Conservation (phyloP, 2,329 filamentous ascomycete species). For the Colletotrichum shisoi region DNA sequence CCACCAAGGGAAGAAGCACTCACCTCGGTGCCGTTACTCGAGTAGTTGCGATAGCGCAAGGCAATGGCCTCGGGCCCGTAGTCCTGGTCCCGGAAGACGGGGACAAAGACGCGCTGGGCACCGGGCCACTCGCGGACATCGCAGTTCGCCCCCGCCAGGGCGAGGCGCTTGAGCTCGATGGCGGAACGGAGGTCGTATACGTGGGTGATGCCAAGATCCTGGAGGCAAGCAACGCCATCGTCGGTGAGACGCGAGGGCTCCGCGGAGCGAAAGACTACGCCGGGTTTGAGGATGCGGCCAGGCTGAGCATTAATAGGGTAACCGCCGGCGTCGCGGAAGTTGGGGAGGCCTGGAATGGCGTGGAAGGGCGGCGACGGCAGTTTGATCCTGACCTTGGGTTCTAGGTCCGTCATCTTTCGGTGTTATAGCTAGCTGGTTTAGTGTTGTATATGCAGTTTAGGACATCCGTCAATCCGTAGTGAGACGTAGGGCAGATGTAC, state of each 20-base stretch:
- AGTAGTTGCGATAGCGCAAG: constrained; percentile 67
- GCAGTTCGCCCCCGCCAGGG: constrained; percentile 40
- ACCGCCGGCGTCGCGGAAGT: constrained; percentile 74
- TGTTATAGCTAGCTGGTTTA: neutral
- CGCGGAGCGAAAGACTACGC: constrained; percentile 71
- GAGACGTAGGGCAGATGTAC: neutral
- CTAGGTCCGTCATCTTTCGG: constrained; percentile 2
- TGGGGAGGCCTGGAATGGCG: constrained; percentile 65
- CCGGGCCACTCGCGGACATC: constrained; percentile 44
- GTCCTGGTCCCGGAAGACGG: constrained; percentile 70
- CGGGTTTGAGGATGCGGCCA: constrained; percentile 56
- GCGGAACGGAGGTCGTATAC: constrained; percentile 74
- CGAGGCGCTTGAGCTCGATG: constrained; percentile 62
- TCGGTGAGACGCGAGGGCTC: constrained; percentile 68
- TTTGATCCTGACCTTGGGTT: neutral
- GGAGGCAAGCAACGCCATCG: constrained; percentile 61
- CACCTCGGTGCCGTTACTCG: constrained; percentile 56
- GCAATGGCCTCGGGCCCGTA: constrained; percentile 71
- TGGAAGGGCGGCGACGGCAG: constrained; percentile 57
- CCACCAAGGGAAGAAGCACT: neutral
- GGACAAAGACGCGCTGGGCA: constrained; percentile 65
- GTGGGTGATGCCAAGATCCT: constrained; percentile 65
- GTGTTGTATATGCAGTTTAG: neutral
- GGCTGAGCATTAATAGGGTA: constrained; percentile 55
- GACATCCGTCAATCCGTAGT: neutral